Conservation (phyloP, 495 filamentous ascomycete species). For the Usnea hakonensis region DNA sequence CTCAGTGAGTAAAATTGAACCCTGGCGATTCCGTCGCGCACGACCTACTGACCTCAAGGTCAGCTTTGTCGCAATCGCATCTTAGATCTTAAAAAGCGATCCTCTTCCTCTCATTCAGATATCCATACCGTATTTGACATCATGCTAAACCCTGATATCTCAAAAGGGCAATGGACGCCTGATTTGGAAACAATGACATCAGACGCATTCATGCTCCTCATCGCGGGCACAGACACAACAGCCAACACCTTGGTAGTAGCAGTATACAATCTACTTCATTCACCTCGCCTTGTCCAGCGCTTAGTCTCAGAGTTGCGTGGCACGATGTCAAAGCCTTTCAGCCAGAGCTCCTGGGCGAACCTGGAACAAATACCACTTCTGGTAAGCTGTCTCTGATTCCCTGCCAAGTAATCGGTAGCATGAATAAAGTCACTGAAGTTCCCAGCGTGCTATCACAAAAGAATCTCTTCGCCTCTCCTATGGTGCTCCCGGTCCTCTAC, state of each 20-base stretch:
- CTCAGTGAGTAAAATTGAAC: background rate
- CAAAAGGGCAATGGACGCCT: background rate
- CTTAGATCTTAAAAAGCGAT: background rate
- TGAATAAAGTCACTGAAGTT: too few species aligned
- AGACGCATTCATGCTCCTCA: background rate
- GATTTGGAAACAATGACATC: background rate
- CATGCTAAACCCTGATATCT: background rate
- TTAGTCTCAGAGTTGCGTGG: background rate
- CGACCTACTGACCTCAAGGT: too few species aligned
- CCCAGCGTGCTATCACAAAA: background rate
- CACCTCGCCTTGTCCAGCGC: background rate
- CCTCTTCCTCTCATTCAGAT: background rate
- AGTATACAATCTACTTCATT: background rate
- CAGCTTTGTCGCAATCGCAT: background rate
- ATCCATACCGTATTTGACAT: background rate
- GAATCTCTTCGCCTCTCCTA: background rate
- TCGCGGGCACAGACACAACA: background rate
- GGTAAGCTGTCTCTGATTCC: too few species aligned
- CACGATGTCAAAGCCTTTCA: background rate
- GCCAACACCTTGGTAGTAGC: background rate
- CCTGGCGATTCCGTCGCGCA: background rate
- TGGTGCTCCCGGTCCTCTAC: background rate
- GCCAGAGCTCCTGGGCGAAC: background rate
- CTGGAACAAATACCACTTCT: background rate
- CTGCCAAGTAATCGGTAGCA: too few species aligned